phyloP scores from a whole-genome alignment of 345 rosid species.

The Limnanthes douglasii region DNA sequence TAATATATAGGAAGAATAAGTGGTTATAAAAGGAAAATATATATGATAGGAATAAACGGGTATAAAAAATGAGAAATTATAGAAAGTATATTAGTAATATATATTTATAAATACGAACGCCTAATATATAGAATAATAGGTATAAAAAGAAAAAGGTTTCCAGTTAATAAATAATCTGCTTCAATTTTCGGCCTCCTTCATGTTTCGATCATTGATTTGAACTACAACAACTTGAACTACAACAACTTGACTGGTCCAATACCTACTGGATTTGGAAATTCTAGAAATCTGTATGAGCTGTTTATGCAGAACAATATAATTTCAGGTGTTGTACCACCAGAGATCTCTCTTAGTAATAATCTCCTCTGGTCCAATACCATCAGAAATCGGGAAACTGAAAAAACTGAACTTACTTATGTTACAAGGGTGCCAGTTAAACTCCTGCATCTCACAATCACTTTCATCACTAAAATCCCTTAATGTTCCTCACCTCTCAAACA shows the following conservation, averaged over 20 bases:
- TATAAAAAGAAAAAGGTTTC: too few species aligned
- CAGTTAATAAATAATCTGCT: constrained; percentile 56
- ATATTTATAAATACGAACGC: too few species aligned
- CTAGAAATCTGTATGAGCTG: constrained; percentile 70
- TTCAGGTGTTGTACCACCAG: constrained; percentile 53
- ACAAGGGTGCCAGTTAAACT: constrained; percentile 48
- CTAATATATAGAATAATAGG: too few species aligned
- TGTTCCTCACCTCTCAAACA: constrained; percentile 76
- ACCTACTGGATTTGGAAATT: constrained; percentile 31
- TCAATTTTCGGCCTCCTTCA: constrained; percentile 58
- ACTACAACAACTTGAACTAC: too few species aligned
- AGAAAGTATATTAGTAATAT: too few species aligned
- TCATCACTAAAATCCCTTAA: constrained; percentile 63
- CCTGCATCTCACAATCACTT: constrained; percentile 54
- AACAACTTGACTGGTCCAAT: constrained; percentile 59
- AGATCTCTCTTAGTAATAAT: constrained; percentile 46
- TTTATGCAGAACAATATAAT: constrained; percentile 60
- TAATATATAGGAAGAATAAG: too few species aligned
- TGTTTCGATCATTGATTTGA: constrained; percentile 71
- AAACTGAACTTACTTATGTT: constrained; percentile 58
- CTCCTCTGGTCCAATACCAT: constrained; percentile 74
- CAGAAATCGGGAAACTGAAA: constrained; percentile 51
- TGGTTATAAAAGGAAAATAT: too few species aligned
- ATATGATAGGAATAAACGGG: too few species aligned
- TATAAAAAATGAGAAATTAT: too few species aligned